phyloP scores from a whole-genome alignment of 2,329 filamentous ascomycete genomes.

The Claviceps pazoutovae region DNA sequence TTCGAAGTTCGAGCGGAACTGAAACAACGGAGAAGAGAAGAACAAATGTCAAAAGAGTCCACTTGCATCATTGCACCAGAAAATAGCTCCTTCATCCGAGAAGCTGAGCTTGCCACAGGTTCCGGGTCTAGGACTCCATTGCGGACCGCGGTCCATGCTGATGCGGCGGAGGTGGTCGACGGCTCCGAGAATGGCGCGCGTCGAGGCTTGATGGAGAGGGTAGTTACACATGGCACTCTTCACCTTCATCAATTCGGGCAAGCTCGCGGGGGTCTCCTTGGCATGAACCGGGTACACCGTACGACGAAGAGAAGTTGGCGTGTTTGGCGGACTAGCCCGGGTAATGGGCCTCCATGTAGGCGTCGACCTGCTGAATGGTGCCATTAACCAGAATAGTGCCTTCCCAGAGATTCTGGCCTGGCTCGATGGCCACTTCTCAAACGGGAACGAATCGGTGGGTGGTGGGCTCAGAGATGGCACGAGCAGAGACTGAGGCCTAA shows the following conservation, averaged over 20 bases:
- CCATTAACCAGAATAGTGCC: too few species aligned
- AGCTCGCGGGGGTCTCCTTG: neutral
- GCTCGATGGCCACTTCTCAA: too few species aligned
- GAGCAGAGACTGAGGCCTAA: too few species aligned
- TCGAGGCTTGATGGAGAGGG: neutral
- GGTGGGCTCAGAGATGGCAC: neutral
- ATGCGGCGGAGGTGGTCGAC: neutral
- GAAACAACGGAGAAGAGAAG: neutral
- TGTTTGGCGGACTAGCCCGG: neutral
- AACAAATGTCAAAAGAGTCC: neutral
- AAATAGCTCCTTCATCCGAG: neutral
- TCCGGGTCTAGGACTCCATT: neutral
- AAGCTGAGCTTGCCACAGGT: neutral
- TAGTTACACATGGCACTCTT: neutral
- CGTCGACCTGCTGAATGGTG: neutral
- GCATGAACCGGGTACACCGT: too few species aligned
- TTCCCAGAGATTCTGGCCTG: too few species aligned
- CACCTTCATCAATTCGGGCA: neutral
- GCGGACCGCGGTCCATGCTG: neutral
- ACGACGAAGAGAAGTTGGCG: too few species aligned
- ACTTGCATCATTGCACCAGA: conserved; percentile 1
- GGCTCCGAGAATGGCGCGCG: neutral
- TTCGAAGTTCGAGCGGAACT: neutral
- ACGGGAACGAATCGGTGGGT: too few species aligned
- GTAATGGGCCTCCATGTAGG: neutral